These are phyloP conservation scores for Bretschneidera sinensis DNA, from an alignment of 345 rosid species.

Conservation along the genomic window DNA sequence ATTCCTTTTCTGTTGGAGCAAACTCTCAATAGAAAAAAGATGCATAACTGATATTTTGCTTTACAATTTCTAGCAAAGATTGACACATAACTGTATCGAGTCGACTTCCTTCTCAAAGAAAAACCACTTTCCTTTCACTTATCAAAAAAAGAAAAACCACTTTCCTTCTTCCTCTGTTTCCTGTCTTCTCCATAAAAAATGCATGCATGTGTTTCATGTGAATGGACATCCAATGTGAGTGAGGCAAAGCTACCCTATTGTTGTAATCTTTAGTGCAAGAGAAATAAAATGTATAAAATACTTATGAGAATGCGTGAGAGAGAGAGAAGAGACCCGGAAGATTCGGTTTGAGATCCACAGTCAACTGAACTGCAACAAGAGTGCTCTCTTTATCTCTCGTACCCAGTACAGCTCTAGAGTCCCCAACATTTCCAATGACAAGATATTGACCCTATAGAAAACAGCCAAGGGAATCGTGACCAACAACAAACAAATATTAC, in stretches of 20 bases:
- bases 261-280: background rate
- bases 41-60: too few relatives aligned
- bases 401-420: conserved; percentile 91
- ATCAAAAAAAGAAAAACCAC: too few relatives aligned
- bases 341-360: conserved; percentile 96
- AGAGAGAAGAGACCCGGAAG: conserved; percentile 68
- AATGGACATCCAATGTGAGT: background rate
- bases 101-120: background rate
- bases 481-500: conserved; percentile 5
- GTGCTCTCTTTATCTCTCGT: conserved; percentile 60
- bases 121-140: background rate
- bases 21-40: too few relatives aligned
- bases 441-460: conserved; percentile 63
- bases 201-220: background rate
- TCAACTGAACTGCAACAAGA: conserved; percentile 83
- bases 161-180: background rate
- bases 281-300: too few relatives aligned
- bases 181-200: background rate
- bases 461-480: conserved; percentile 8
- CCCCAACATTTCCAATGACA: conserved; percentile 85
- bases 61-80: too few relatives aligned
- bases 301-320: background rate
- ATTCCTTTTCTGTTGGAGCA: too few relatives aligned
- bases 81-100: too few relatives aligned
- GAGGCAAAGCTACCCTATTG: too few relatives aligned